Base-by-base conservation (phyloP, 495 filamentous ascomycete species). In the Cercophora sp. region DNA sequence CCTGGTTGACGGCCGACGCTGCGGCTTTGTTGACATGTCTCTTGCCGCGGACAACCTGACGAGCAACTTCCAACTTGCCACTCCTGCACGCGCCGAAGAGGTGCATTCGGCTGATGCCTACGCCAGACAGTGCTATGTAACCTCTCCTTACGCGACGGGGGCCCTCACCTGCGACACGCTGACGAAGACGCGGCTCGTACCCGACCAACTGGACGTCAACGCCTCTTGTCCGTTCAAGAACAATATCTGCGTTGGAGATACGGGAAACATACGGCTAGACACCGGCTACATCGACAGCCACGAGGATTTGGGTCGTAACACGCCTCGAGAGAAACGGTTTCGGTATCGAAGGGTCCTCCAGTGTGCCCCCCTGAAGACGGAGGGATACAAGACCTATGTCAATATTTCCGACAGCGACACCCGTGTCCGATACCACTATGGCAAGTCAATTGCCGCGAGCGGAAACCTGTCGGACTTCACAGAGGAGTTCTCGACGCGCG, bases 221-320 rank as follows among this genome's bases (percentile, higher is more conserved):
- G 53, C 48, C 2, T 47, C 25, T 26, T 62, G 59, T 23, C 59
- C 59, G 1, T 62, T 62, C 19, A 29, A 40, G 8, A 2, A 13
- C 8, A 37, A 37, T 3, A 26, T 62, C 18, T 62, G 55, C 37
- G 49, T 50, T 27, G 48, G 15, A 2, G 2, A 9, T 4, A 19
- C 11, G 15, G 11, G 37, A 1, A 62, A 62, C 31, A 0, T 62
- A 11, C 22, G 48, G 23, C 1, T 62, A 0, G 55, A 62, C 22
- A 56, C 59, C 5, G 59, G 56, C 4, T 56, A 37, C 36, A 26
- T 62, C 19, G 54, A 57, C 16, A 62, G 55, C 40, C 19, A 56
- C 46, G 5, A 55, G 5, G 26, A 62, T 26, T 48, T 62, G 20
- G 55, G 59, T 3, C 39, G 42, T 13, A 60, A 60, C 36, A 20